Conservation (phyloP, 2,329 filamentous ascomycete species). For the Aspergillus bombycis region DNA sequence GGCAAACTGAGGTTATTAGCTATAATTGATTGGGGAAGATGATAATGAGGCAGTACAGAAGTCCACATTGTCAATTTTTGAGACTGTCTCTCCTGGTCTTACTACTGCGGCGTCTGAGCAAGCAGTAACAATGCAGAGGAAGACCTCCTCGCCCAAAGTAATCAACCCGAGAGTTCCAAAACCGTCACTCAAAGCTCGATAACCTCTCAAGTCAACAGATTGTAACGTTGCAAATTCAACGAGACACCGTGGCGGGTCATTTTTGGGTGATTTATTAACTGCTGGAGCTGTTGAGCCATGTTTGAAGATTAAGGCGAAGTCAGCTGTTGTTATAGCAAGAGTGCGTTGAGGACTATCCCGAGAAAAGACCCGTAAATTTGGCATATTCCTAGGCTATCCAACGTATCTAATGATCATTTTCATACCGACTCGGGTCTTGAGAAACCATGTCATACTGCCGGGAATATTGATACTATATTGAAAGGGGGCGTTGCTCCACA, state of each 20-base stretch:
- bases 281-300: conserved; percentile 68
- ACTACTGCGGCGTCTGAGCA: conserved; percentile 79
- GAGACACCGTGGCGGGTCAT: conserved; percentile 69
- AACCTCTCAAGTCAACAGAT: conserved; percentile 71
- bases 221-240: conserved; percentile 77
- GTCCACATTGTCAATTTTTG: conserved; percentile 82
- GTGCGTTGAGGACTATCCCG: conserved; percentile 85
- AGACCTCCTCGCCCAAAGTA: conserved; percentile 80
- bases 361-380: conserved; percentile 74
- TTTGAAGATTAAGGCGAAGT: conserved; percentile 82
- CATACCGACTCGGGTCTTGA: neutral
- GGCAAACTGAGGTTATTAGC: conserved; percentile 64
- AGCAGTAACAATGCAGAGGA: conserved; percentile 84
- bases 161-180: conserved; percentile 89
- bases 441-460: neutral
- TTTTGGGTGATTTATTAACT: conserved; percentile 43
- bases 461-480: neutral
- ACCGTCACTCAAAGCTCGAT: conserved; percentile 75
- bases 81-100: conserved; percentile 83
- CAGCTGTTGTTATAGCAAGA: conserved; percentile 79
- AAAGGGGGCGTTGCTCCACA: neutral
- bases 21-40: conserved; percentile 8
- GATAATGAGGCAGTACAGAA: conserved; percentile 59
- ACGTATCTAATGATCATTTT: neutral
- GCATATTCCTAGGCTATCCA: conserved; percentile 43